Evolutionary conservation across 2,329 filamentous ascomycete genomes (phyloP), one percentile per base, ranked within the genome.

Genomic region (Arthrobotrys sphaeroides): DNA sequence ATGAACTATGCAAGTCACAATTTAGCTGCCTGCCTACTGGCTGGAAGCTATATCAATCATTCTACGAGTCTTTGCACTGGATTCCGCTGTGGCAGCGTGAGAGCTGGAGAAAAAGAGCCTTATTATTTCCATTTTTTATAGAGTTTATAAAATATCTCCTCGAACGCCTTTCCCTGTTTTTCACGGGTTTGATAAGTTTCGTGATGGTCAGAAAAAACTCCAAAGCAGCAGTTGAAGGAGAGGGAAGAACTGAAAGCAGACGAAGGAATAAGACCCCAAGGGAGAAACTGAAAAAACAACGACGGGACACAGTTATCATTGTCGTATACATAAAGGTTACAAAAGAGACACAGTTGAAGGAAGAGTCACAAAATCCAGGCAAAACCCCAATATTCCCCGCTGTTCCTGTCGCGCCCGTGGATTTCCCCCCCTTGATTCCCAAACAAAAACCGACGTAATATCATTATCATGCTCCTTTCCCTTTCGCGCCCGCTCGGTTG

Each of bases 271-370:
- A 61, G 55, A 43, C 12, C 42, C 43, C 18, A 26, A 47, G 36
- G 68, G 33, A 53, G 20, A 43, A n/a, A 45, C 31, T n/a, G 49
- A 20, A 57, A 38, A 18, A 28, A 60, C 55, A 22, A 59, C 26
- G 38, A 36, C 26, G 40, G 49, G 51, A 55, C 53, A 57, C 49
- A 67, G 62, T 62, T 67, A 51, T 55, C 42, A 62, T 62, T 62
- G 55, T 74, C 62, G 69, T 67, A 67, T 74, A 74, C 69, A 74
- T 47, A 62, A 55, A 22, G 16, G 62, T 60, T 62, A 64, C 59
- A 72, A 62, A 40, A 55, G 10, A 73, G 57, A 60, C 61, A 59
- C 40, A 51, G 33, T n/a, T n/a, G n/a, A n/a, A 45, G 18, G 31
- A 26, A 68, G 61, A 61, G 57, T 62, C 43, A 33, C 31, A 66